Percentiles rank a stretch among this genome's conserved stretches.
Evolutionary conservation across 1,284 basidiomycete genomes (phyloP).

Genomic region (Boletus calvinii): DNA sequence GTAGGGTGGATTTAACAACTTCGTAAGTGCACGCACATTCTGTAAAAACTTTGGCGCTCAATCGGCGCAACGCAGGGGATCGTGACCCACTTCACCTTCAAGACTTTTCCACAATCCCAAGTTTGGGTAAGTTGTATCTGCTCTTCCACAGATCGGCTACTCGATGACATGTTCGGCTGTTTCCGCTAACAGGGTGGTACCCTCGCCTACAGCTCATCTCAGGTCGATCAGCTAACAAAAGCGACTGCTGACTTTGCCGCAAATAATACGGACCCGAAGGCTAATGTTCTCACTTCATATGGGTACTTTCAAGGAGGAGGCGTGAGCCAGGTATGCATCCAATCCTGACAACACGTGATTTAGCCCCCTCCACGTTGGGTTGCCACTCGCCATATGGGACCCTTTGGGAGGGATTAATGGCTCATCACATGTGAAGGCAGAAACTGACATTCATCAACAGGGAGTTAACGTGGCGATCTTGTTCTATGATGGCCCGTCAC

Average conservation of each 20-base stretch:
- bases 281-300: constrained; percentile 54
- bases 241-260: constrained; percentile 55
- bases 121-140: constrained; percentile 50
- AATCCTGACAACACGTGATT: constrained; percentile 1
- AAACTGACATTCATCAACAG: constrained; percentile 13
- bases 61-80: constrained; percentile 46
- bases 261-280: constrained; percentile 59
- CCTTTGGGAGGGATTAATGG: constrained; percentile 2
- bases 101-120: constrained; percentile 50
- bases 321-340: constrained; percentile 32
- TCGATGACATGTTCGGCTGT: constrained; percentile 4
- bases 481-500: constrained; percentile 45
- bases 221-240: constrained; percentile 23
- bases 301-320: constrained; percentile 37
- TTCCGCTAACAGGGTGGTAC: constrained; percentile 49
- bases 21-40: constrained; percentile 39
- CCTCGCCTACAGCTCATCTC: constrained; percentile 40
- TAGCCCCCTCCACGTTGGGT: not conserved
- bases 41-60: not conserved
- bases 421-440: constrained; percentile 1
- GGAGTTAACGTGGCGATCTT: constrained; percentile 24
- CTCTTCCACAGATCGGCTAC: not conserved
- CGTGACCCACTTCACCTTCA: constrained; percentile 57
- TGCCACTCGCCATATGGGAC: not conserved
- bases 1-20: constrained; percentile 63